phyloP scores from a whole-genome alignment of 148 eudicot species.

The Rhododendron kiyosumense region DNA sequence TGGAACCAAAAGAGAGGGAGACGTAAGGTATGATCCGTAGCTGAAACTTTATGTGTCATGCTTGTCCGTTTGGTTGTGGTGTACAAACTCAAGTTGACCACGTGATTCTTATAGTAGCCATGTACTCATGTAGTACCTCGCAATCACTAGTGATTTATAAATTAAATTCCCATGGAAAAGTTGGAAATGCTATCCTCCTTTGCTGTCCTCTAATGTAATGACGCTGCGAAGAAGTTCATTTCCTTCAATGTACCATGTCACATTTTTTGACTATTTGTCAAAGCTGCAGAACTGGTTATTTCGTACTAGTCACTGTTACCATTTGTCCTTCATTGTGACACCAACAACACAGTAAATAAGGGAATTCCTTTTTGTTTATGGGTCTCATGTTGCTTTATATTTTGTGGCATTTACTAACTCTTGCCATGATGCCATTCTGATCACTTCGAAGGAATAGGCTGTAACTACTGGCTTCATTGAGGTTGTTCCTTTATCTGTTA shows the following conservation, averaged over 20 bases:
- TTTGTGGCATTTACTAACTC: background rate
- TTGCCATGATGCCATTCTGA: background rate
- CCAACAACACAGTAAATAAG: background rate
- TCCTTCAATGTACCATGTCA: background rate
- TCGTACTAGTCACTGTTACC: background rate
- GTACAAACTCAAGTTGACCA: background rate
- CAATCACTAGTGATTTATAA: background rate
- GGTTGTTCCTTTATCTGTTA: background rate
- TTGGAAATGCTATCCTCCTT: background rate
- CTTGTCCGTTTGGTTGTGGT: background rate
- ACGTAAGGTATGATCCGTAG: slow-evolving; percentile 59
- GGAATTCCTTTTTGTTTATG: background rate
- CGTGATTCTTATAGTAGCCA: background rate
- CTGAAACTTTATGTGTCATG: background rate
- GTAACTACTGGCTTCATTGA: background rate
- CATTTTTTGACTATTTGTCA: background rate
- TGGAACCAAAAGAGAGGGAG: slow-evolving; percentile 91
- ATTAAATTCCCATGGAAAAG: background rate
- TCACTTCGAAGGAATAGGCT: background rate
- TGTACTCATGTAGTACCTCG: background rate
- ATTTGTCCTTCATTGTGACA: background rate
- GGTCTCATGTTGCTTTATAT: background rate
- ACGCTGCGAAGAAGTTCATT: background rate
- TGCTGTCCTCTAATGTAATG: background rate
- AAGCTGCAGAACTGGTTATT: background rate